Evolutionary conservation across 768 basidiomycete genomes (phyloP).

Genomic region (Tricholomella constricta): DNA sequence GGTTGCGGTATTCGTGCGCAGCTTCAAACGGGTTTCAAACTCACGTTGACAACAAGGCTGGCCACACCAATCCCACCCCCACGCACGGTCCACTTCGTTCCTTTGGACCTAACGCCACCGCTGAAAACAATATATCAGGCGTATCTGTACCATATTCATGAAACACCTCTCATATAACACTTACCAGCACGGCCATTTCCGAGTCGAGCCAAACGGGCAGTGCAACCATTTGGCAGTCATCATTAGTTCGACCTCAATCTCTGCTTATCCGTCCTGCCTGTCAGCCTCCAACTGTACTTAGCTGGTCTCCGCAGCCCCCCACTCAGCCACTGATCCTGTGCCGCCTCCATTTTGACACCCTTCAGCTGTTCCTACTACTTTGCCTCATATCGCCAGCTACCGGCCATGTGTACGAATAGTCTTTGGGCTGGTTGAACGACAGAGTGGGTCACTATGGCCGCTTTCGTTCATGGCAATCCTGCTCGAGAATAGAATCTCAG

Average conservation of each 20-base stretch:
- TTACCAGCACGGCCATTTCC: slow-evolving; percentile 13
- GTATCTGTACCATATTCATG: slow-evolving; percentile 14
- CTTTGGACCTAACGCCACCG: slow-evolving; percentile 8
- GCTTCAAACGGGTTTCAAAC: not conserved
- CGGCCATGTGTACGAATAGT: too few species aligned
- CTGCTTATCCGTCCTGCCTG: slow-evolving; percentile 1
- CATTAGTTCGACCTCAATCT: not conserved
- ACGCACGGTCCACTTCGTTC: slow-evolving; percentile 15
- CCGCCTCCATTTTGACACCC: not conserved
- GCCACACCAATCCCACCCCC: not conserved
- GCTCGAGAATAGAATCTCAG: not conserved
- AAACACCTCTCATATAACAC: slow-evolving; percentile 11
- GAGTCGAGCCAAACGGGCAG: slow-evolving; percentile 9
- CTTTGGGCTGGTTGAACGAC: too few species aligned
- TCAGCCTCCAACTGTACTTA: slow-evolving; percentile 1
- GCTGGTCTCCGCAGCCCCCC: not conserved
- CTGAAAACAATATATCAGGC: not conserved
- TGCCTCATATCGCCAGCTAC: too few species aligned
- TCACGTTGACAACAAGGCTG: not conserved
- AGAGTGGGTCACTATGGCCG: too few species aligned
- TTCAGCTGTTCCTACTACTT: too few species aligned
- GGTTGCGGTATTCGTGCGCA: not conserved
- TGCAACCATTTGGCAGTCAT: slow-evolving; percentile 3
- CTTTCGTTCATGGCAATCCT: not conserved
- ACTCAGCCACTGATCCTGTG: not conserved